Evolutionary conservation across 2,329 filamentous ascomycete genomes (phyloP), one percentile per base, ranked within the genome.

Genomic region (Diaporthe ampelina): DNA sequence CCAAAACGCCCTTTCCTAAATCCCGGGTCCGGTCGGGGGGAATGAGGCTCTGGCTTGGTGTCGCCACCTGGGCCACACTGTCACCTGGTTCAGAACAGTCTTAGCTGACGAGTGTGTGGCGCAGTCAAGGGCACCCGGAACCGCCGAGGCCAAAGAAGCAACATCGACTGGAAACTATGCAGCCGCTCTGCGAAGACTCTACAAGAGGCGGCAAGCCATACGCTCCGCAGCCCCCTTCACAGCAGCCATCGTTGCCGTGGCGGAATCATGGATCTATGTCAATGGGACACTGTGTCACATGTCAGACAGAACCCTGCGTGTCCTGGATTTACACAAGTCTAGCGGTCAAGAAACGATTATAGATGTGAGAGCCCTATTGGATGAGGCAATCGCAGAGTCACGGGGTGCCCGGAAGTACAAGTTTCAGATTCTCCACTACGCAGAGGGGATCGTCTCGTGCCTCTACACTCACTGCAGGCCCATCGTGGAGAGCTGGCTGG

Each of bases 211-310:
- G 70, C 82, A 88, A 69, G 91, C 93, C 29, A 84, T 94, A 63
- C 86, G 90, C 4, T 86, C 85, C 29, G 91, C 91, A 7, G 82
- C 86, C 43, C 94, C 94, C 0, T 94, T 90, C 79, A 86, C 89
- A 0, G 88, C 89, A 21, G 88, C 88, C 3, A 84, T 91, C 0
- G 79, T 94, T 43, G 92, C 88, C 4, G 84, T 90, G 70, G 91
- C 88, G 4, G 87, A 90, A 32, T 85, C 86, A 4, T 94, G 92
- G 81, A 81, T 91, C 2, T 94, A 93, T 79, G 84, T 85, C 24
- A 86, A 90, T 73, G 92, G 93, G 8, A 85, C 90, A 15, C 83
- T 95, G 21, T 94, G 92, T 77, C 93, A 94, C 79, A 87, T 89
- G 15, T 80, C 86, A 54, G 85, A 87, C 56, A 74, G 78, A 48